Percentiles rank a stretch among this genome's conserved stretches.
These are phyloP conservation scores for Fomitiporia mediterranea DNA, from an alignment of 1,284 basidiomycete species.

Conservation along the genomic window DNA sequence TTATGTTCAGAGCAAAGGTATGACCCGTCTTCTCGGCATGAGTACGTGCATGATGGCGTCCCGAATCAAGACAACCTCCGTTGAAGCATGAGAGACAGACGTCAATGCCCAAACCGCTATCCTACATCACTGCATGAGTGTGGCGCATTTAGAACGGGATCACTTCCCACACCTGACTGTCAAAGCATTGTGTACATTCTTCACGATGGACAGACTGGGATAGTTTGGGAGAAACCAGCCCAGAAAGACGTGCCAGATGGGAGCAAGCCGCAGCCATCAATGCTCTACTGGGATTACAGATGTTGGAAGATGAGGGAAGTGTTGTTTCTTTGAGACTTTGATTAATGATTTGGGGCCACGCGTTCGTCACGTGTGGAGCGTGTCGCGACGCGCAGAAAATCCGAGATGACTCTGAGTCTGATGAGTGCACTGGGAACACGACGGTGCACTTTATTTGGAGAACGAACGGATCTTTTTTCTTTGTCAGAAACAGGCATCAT, in stretches of 20 bases:
- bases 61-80: constrained; percentile 70
- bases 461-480: no score
- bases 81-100: constrained; percentile 95
- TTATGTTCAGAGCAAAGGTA: constrained; percentile 76
- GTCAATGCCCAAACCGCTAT: constrained; percentile 73
- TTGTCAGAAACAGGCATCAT: no score
- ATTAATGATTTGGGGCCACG: background rate
- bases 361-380: constrained; percentile 1
- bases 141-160: background rate
- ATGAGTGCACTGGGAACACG: no score
- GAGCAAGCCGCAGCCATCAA: constrained; percentile 9
- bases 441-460: no score
- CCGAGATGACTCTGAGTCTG: no score
- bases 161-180: constrained; percentile 66
- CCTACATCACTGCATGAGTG: constrained; percentile 39
- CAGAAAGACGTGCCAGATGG: background rate
- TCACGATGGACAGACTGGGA: constrained; percentile 71
- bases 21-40: constrained; percentile 76
- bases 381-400: constrained; percentile 9
- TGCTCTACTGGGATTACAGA: background rate
- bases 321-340: background rate
- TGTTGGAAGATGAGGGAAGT: background rate
- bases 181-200: constrained; percentile 96
- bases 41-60: constrained; percentile 64
- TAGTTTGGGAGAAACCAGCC: constrained; percentile 32